Evolutionary conservation across 2,329 filamentous ascomycete species (phyloP), one percentile per base, ranked within the genome.

Genomic region (Geosmithia morbida): DNA sequence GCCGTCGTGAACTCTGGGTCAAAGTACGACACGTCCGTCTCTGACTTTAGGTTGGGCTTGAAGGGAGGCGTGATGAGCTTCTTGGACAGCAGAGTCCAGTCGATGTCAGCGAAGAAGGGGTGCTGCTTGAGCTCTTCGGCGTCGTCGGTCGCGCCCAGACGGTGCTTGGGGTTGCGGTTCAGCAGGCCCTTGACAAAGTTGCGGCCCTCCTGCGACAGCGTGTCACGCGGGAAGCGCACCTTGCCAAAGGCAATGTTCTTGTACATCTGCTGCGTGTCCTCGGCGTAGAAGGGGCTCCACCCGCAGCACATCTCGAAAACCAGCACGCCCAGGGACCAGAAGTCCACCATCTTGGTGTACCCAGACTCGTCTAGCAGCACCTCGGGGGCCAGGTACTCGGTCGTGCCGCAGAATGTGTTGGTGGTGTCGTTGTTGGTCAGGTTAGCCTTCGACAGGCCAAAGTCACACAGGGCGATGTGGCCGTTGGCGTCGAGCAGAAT

Each of bases 301-400:
- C 92, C 92, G 58, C 92, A 98, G 70, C 92, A 98, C 92, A 98
- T 98, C 65, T 98, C 92, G 58, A 98, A 98, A 1, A 98, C 92
- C 48, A 98, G 73, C 44, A 98, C 92, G 49, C 92, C 92, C 13
- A 98, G 74, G 2, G 92, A 98, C 92, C 92, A 98, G 64, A 97
- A 98, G 63, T 98, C 92, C 7, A 98, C 92, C 92, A 98, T 97
- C 69, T 97, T 97, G 48, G 92, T 97, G 66, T 98, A 98, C 33
- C 92, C 92, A 58, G 88, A 86, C 68, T 98, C 92, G 56, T 98
- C 92, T 43, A 98, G 70, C 14, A 98, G 73, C 2, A 97, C 92
- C 61, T 98, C 92, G 0, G 92, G 92, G 0, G 92, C 92, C 18
- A 98, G 75, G 60, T 98, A 98, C 63, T 98, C 92, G 0, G 92